Percentiles rank a stretch among this genome's conserved stretches.
Evolutionary conservation across 768 basidiomycete genomes (phyloP).

Genomic region (Paxillus rubicundulus): DNA sequence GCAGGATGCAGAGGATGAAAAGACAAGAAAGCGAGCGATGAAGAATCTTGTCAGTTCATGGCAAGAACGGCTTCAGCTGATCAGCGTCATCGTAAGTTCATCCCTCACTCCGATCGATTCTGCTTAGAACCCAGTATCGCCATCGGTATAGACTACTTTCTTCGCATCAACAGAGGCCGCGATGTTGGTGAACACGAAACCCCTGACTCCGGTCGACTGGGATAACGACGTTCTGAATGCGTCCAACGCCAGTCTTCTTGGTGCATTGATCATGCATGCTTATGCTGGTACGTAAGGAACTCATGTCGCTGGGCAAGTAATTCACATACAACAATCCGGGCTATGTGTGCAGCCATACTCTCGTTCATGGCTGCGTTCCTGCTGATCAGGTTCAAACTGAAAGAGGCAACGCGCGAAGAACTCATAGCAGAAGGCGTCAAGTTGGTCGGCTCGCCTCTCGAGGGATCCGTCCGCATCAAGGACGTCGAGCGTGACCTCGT

Average conservation of each 20-base stretch:
- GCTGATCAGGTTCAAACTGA: slow-evolving; percentile 52
- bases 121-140: not conserved
- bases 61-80: slow-evolving; percentile 61
- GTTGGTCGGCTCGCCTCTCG: slow-evolving; percentile 22
- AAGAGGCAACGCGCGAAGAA: slow-evolving; percentile 51
- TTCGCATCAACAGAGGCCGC: slow-evolving; percentile 59
- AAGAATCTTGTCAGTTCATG: slow-evolving; percentile 55
- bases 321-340: not conserved
- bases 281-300: slow-evolving; percentile 41
- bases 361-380: slow-evolving; percentile 58
- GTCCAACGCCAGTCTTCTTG: slow-evolving; percentile 47
- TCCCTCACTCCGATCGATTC: not conserved
- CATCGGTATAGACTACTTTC: slow-evolving; percentile 49
- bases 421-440: slow-evolving; percentile 34
- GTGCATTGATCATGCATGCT: slow-evolving; percentile 53
- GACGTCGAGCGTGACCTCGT: slow-evolving; percentile 15
- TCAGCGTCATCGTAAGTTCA: slow-evolving; percentile 52
- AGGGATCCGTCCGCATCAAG: slow-evolving; percentile 3
- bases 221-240: slow-evolving; percentile 22
- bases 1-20: slow-evolving; percentile 48
- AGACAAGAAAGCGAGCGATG: slow-evolving; percentile 43
- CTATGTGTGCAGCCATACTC: slow-evolving; percentile 32
- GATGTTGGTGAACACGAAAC: slow-evolving; percentile 45
- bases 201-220: slow-evolving; percentile 14
- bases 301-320: not conserved